Evolutionary conservation across 2,329 filamentous ascomycete species (phyloP).

Genomic region (Rhytidhysteron rufulum): DNA sequence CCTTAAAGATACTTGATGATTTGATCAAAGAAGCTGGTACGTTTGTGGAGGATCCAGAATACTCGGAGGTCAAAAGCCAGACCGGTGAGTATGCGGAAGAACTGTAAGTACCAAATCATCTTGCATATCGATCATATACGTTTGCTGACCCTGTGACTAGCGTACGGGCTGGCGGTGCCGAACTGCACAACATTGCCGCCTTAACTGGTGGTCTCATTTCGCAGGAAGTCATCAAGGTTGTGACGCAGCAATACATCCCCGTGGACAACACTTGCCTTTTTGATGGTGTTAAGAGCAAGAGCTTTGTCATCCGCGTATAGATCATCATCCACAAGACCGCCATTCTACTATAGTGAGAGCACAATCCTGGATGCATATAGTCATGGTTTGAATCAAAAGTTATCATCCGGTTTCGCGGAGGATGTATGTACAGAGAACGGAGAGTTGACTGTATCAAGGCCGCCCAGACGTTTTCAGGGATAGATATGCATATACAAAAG

Average conservation of each 20-base stretch:
- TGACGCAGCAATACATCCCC: slow-evolving; percentile 66
- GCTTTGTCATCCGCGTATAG: slow-evolving; percentile 48
- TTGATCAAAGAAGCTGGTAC: slow-evolving; percentile 41
- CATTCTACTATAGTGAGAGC: too few relatives aligned
- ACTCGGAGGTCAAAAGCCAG: slow-evolving; percentile 31
- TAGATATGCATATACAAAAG: too few relatives aligned
- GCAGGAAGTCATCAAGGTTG: slow-evolving; percentile 92
- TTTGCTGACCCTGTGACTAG: slow-evolving; percentile 23
- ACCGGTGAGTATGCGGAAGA: slow-evolving; percentile 39
- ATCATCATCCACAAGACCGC: too few relatives aligned
- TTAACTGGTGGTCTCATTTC: slow-evolving; percentile 87
- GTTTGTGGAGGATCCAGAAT: slow-evolving; percentile 40
- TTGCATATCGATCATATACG: slow-evolving; percentile 21
- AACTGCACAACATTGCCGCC: slow-evolving; percentile 89
- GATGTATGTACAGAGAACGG: too few relatives aligned
- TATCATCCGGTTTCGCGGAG: too few relatives aligned
- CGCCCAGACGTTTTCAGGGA: too few relatives aligned
- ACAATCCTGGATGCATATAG: too few relatives aligned
- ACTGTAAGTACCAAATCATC: slow-evolving; percentile 29
- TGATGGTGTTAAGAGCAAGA: slow-evolving; percentile 57
- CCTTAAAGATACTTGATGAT: slow-evolving; percentile 38
- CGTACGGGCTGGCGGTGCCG: slow-evolving; percentile 72
- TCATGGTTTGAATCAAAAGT: not conserved
- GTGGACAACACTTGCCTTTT: slow-evolving; percentile 62
- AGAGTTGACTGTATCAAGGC: too few relatives aligned